Base-by-base conservation (phyloP, 2,329 filamentous ascomycete genomes). In the Aureobasidium sp. region DNA sequence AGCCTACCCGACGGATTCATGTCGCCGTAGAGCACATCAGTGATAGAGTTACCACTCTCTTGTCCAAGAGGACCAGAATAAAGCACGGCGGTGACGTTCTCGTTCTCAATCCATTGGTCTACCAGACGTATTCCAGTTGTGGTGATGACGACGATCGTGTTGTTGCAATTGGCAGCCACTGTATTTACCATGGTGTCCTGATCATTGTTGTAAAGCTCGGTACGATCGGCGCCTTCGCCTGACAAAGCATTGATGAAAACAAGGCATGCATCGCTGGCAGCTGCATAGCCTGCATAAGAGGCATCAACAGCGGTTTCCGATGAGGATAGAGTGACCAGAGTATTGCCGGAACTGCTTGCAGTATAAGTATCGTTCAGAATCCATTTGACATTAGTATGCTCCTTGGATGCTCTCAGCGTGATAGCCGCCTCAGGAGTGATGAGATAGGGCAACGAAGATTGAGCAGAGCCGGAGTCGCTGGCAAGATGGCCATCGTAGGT, bases 201-300 rank as follows among this genome's bases (percentile, higher is more conserved):
- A 79, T 71, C 72, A 75, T 76, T 78, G 5, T 74, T 75, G 62
- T 78, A 69, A 5, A 79, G 71, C 61, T 78, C 71, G 53, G 73
- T 76, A 31, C 78, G 72, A 63, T 81, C 78, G 17, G 77, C 78
- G 49, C 73, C 77, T 68, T 81, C 79, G 2, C 73, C 71, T 0
- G 78, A 77, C 69, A 72, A 79, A 17, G 70, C 81, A 80, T 85
- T 86, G 63, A 85, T 74, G 71, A 86, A 83, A 29, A 86, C 82
- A 17, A 86, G 74, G 70, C 66, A 78, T 11, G 83, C 80, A 8
- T 79, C 75, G 11, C 89, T 84, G 0, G 86, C 45, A 76, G 74
- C 79, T 74, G 11, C 56, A 29, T 59, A 59, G 42, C 42, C 42
- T n/a, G 39, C 42, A 20, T 36, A 41, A 29, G 57, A 48, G 56